Conservation (phyloP, 495 filamentous ascomycete species). For the Aspergillus ostianus region DNA sequence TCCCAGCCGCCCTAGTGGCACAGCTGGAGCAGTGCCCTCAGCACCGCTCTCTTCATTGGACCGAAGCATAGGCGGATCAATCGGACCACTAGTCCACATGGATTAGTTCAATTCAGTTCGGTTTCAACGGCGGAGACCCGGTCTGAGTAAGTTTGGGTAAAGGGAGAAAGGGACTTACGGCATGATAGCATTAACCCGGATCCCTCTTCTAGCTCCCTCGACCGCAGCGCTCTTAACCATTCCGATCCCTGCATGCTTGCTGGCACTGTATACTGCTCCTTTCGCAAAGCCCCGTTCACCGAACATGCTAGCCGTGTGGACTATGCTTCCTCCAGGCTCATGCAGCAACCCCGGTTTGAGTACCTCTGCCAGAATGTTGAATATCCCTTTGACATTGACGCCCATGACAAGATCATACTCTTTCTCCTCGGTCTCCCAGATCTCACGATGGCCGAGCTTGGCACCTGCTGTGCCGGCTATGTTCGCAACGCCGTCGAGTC, state of each 20-base stretch:
- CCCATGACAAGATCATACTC: not conserved
- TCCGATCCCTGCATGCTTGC: not conserved
- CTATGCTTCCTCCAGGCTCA: not conserved
- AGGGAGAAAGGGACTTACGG: too few relatives aligned
- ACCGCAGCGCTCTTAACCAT: not conserved
- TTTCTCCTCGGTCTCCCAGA: not conserved
- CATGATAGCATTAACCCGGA: too few relatives aligned
- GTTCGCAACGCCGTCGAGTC: not conserved
- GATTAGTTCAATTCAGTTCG: too few relatives aligned
- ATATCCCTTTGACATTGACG: not conserved
- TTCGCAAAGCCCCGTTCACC: not conserved
- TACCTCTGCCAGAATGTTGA: not conserved
- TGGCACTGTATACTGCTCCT: not conserved
- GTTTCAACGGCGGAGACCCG: too few relatives aligned
- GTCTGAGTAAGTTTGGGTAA: too few relatives aligned
- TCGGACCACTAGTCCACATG: too few relatives aligned
- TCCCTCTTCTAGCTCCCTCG: too few relatives aligned
- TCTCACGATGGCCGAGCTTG: not conserved
- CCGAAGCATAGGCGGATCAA: too few relatives aligned
- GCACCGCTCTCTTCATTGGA: too few relatives aligned
- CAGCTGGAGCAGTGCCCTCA: too few relatives aligned
- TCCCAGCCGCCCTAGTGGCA: too few relatives aligned
- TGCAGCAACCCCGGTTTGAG: not conserved
- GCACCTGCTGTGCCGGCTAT: not conserved
- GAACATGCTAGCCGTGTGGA: not conserved